These are phyloP conservation scores for Tylopilus vinaceipallidus DNA, from an alignment of 768 basidiomycete genomes.

Conservation along the genomic window DNA sequence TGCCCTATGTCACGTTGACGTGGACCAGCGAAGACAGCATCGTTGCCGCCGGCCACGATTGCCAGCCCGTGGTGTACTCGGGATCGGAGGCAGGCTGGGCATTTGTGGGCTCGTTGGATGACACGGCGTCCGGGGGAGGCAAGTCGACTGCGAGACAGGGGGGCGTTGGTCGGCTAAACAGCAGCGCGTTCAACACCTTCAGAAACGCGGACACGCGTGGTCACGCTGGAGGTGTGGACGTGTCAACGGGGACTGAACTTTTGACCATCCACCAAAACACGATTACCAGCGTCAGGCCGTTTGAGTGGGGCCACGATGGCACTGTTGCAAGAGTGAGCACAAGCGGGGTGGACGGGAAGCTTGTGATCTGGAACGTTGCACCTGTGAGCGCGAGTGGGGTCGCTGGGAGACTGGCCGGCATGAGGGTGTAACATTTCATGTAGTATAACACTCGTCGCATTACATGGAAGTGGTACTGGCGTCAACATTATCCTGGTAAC, in stretches of 20 bases:
- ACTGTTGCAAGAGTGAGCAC: conserved; percentile 79
- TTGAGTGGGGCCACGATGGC: conserved; percentile 51
- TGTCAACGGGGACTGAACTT: conserved; percentile 64
- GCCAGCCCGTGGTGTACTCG: conserved; percentile 87
- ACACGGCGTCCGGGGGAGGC: conserved; percentile 47
- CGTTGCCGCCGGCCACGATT: conserved; percentile 95
- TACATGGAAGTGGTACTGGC: conserved; percentile 15
- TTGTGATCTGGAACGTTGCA: conserved; percentile 88
- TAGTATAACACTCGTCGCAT: not conserved
- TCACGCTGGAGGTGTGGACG: conserved; percentile 32
- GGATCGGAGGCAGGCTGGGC: conserved; percentile 80
- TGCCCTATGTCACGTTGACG: conserved; percentile 82
- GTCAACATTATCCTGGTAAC: conserved; percentile 18
- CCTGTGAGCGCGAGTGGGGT: conserved; percentile 46
- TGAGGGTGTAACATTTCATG: conserved; percentile 36
- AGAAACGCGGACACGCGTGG: conserved; percentile 84
- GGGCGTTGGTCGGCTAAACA: conserved; percentile 76
- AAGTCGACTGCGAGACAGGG: conserved; percentile 41
- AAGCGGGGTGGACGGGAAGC: conserved; percentile 87
- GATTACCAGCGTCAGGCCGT: conserved; percentile 86
- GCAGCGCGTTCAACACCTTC: conserved; percentile 93
- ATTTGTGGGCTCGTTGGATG: conserved; percentile 79
- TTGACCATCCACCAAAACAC: conserved; percentile 97
- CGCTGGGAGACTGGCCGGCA: conserved; percentile 47
- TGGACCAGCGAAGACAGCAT: conserved; percentile 84